phyloP scores from a whole-genome alignment of 2,329 filamentous ascomycete species.

The Trichoderma oligosporum region DNA sequence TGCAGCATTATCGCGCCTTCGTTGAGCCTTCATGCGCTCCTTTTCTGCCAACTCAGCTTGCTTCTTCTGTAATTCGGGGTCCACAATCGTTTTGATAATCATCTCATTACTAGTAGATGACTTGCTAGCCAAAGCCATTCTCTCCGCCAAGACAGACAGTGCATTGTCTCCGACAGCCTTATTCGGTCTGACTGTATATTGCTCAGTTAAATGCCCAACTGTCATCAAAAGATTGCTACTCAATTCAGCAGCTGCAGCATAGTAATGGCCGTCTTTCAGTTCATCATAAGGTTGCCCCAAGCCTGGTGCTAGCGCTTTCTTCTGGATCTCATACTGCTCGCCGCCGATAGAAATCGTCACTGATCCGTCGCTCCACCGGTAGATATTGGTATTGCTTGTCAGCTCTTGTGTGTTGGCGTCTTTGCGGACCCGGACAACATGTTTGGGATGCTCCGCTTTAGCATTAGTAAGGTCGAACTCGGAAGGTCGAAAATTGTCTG shows the following conservation, averaged over 20 bases:
- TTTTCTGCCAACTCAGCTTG: constrained; percentile 71
- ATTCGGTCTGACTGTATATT: constrained; percentile 65
- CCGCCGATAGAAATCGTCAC: constrained; percentile 71
- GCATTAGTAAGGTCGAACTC: constrained; percentile 53
- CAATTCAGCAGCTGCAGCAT: constrained; percentile 68
- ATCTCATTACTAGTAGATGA: constrained; percentile 55
- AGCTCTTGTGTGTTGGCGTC: constrained; percentile 63
- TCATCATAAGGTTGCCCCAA: constrained; percentile 59
- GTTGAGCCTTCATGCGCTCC: constrained; percentile 63
- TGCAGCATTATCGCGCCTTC: constrained; percentile 64
- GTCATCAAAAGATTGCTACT: constrained; percentile 65
- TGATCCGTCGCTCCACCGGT: constrained; percentile 77
- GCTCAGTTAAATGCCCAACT: constrained; percentile 71
- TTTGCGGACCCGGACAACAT: constrained; percentile 66
- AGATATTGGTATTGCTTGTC: constrained; percentile 70
- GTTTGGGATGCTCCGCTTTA: constrained; percentile 54
- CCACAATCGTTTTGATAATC: constrained; percentile 66
- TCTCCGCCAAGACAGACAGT: constrained; percentile 62
- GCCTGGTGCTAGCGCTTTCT: constrained; percentile 64
- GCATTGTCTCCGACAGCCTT: constrained; percentile 67
- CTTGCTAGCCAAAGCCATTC: constrained; percentile 61
- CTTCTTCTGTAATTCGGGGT: constrained; percentile 71
- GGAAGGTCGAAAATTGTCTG: constrained; percentile 61
- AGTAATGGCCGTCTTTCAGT: constrained; percentile 69
- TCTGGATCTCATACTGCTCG: constrained; percentile 70